These are phyloP conservation scores for Lycium barbarum DNA, from an alignment of 257 asterid genomes.

Conservation along the genomic window DNA sequence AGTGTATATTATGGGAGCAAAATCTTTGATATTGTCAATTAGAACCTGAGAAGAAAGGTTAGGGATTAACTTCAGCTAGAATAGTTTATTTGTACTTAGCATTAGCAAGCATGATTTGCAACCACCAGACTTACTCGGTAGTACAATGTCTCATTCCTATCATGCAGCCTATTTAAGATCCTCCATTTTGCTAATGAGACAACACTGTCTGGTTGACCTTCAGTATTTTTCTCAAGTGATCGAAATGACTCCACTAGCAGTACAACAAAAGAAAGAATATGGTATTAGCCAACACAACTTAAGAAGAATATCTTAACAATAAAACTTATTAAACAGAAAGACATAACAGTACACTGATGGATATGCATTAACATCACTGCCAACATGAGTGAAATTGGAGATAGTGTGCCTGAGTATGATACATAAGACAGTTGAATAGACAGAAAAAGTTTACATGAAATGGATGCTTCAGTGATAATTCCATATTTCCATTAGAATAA, in stretches of 20 bases:
- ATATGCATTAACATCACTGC: neutral
- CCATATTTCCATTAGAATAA: neutral
- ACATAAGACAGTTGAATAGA: constrained; percentile 6
- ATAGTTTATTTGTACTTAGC: constrained; percentile 26
- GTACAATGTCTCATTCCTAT: constrained; percentile 96
- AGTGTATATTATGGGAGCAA: constrained; percentile 96
- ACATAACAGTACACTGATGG: neutral
- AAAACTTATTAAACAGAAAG: constrained; percentile 22
- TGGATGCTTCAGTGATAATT: neutral
- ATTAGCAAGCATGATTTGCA: constrained; percentile 29
- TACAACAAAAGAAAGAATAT: constrained; percentile 36
- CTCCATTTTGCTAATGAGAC: constrained; percentile 96
- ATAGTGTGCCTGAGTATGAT: neutral
- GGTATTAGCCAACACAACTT: constrained; percentile 32
- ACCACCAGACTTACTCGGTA: constrained; percentile 74
- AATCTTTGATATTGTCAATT: constrained; percentile 83
- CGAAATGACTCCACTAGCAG: constrained; percentile 88
- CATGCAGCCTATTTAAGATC: constrained; percentile 94
- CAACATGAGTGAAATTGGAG: neutral
- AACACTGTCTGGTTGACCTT: constrained; percentile 66
- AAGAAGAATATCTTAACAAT: constrained; percentile 3
- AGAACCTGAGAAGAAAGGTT: constrained; percentile 64
- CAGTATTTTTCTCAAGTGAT: constrained; percentile 89
- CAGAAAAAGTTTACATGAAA: neutral
- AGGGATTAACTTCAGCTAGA: constrained; percentile 32